phyloP scores from a whole-genome alignment of 768 basidiomycete species.

The Cyathus striatus region DNA sequence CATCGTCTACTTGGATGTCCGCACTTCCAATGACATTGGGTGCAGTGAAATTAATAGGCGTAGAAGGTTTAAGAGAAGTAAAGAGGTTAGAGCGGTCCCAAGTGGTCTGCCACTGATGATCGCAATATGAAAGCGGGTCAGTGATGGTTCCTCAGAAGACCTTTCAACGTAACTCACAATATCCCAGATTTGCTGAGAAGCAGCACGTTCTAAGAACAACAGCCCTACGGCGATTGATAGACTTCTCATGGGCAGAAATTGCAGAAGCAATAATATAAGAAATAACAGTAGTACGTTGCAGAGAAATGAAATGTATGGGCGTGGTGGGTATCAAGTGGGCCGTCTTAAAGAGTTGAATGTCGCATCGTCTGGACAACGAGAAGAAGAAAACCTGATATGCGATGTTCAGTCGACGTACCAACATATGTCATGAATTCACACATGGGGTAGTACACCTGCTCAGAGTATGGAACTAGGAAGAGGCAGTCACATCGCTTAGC shows the following conservation, averaged over 20 bases:
- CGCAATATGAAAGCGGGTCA: no score
- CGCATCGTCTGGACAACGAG: no score
- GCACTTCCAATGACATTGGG: slow-evolving; percentile 54
- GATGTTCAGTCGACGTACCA: no score
- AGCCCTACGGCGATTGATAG: slow-evolving; percentile 5
- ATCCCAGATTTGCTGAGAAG: slow-evolving; percentile 51
- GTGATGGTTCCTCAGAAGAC: slow-evolving; percentile 3
- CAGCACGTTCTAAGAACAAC: slow-evolving; percentile 15
- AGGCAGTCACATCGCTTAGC: no score
- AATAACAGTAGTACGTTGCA: neutral
- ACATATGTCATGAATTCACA: no score
- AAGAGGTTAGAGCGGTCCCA: slow-evolving; percentile 49
- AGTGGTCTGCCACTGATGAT: slow-evolving; percentile 52
- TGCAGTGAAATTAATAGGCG: slow-evolving; percentile 53
- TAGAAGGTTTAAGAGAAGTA: slow-evolving; percentile 37
- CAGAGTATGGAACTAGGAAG: no score
- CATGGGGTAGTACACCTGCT: no score
- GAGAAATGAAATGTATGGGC: neutral
- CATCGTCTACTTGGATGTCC: slow-evolving; percentile 59
- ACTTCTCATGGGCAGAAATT: neutral
- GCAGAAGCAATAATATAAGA: no score
- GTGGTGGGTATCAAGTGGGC: no score
- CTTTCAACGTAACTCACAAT: slow-evolving; percentile 28
- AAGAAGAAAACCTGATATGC: no score
- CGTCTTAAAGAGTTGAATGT: no score